A percentile compares a stretch with the other conserved stretches of the same genome.
Evolutionary conservation across 257 asterid species (phyloP).

Genomic region (Petrea volubilis): DNA sequence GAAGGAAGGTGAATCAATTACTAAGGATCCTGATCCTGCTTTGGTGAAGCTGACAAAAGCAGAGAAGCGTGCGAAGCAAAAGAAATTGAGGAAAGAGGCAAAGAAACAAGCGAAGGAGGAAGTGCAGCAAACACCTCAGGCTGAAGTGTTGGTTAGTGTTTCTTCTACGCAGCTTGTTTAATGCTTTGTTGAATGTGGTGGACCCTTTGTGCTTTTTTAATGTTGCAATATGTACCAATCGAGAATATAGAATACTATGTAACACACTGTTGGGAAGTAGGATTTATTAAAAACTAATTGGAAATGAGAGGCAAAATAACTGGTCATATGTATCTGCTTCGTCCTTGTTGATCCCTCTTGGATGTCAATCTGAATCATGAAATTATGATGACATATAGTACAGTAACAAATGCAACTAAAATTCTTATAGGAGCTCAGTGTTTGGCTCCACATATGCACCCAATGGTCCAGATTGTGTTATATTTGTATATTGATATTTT

Average conservation of each 20-base stretch:
- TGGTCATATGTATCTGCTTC: not conserved
- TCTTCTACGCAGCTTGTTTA: not conserved
- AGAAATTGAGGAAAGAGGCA: conserved; percentile 83
- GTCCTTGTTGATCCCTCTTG: not conserved
- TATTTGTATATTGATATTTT: no score
- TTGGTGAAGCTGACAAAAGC: conserved; percentile 62
- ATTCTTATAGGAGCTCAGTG: no score
- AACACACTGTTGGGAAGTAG: not conserved
- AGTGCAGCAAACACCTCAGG: conserved; percentile 64
- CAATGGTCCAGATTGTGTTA: no score
- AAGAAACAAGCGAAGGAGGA: conserved; percentile 80
- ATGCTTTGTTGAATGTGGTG: not conserved
- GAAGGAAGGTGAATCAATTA: conserved; percentile 45
- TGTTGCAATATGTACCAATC: conserved; percentile 8
- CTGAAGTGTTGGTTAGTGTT: conserved; percentile 66
- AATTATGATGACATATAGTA: not conserved
- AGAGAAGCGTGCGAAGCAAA: conserved; percentile 72
- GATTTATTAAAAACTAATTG: not conserved
- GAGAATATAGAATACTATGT: not conserved
- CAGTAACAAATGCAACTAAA: not conserved
- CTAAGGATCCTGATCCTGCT: conserved; percentile 32
- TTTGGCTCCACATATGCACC: no score
- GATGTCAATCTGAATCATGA: not conserved
- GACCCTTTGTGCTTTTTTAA: not conserved
- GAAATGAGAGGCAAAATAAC: not conserved